phyloP scores from a whole-genome alignment of 2,329 filamentous ascomycete genomes.

The Penicillium sp. region DNA sequence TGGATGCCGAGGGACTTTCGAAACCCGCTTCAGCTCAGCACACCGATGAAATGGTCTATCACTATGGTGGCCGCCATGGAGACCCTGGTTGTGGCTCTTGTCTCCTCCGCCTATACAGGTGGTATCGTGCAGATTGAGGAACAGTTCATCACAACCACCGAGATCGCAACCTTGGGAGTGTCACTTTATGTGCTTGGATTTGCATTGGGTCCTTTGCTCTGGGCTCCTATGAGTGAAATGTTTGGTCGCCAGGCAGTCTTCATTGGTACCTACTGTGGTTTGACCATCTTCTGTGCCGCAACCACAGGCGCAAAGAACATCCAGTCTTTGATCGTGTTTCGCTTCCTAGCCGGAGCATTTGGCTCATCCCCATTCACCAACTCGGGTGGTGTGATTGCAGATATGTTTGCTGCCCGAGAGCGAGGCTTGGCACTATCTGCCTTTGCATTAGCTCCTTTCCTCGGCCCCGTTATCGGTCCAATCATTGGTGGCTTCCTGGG shows the following conservation, averaged over 20 bases:
- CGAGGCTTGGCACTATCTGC: conserved; percentile 61
- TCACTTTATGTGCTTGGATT: conserved; percentile 50
- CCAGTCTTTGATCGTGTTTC: conserved; percentile 61
- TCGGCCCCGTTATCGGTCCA: conserved; percentile 65
- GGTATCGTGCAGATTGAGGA: conserved; percentile 36
- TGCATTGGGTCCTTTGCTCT: conserved; percentile 47
- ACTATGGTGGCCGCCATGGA: conserved; percentile 40
- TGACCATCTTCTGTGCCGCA: conserved; percentile 64
- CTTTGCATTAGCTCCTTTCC: conserved; percentile 67
- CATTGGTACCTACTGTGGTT: conserved; percentile 35
- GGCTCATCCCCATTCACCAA: conserved; percentile 64
- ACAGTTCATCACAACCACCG: conserved; percentile 36
- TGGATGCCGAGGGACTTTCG: conserved; percentile 46
- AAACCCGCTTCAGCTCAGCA: conserved; percentile 41
- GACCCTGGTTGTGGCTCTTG: conserved; percentile 45
- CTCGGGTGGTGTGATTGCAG: conserved; percentile 62
- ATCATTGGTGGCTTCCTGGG: conserved; percentile 68
- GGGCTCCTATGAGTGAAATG: conserved; percentile 43
- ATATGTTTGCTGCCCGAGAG: conserved; percentile 58
- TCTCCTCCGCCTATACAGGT: conserved; percentile 46
- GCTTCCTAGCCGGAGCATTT: conserved; percentile 66
- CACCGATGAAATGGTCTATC: conserved; percentile 41
- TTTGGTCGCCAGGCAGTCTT: conserved; percentile 40
- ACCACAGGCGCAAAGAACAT: conserved; percentile 60
- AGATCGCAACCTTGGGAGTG: conserved; percentile 44